A percentile compares a stretch with the other conserved stretches of the same genome.
phyloP scores from a whole-genome alignment of 2,329 filamentous ascomycete species.

The Xylariaceae sp. region DNA sequence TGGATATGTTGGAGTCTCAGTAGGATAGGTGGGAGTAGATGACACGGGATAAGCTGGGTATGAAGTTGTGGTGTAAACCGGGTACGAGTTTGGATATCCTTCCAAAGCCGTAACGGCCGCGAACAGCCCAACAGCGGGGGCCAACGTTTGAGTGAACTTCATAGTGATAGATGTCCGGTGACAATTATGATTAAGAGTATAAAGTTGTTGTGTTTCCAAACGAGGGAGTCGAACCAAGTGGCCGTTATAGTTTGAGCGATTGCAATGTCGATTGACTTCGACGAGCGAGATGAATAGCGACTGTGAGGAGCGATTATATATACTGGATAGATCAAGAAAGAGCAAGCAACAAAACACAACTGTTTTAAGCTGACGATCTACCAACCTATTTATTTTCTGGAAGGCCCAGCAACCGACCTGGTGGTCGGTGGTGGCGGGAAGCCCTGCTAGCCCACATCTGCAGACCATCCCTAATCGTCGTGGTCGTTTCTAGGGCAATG shows the following conservation, averaged over 20 bases:
- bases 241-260: conserved; percentile 18
- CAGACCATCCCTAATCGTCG: conserved; percentile 27
- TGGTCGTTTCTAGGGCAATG: conserved; percentile 31
- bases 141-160: conserved; percentile 44
- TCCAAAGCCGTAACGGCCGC: conserved; percentile 37
- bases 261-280: conserved; percentile 22
- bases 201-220: conserved; percentile 28
- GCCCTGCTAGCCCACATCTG: conserved; percentile 31
- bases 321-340: conserved; percentile 25
- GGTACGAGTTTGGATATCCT: conserved; percentile 11
- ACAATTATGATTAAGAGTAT: conserved; percentile 33
- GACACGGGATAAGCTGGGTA: neutral
- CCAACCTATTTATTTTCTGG: conserved; percentile 33
- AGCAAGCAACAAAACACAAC: conserved; percentile 23
- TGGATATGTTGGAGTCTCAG: neutral
- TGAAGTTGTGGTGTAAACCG: conserved; percentile 4
- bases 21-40: too few species aligned
- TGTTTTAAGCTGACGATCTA: conserved; percentile 19
- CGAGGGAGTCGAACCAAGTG: conserved; percentile 32
- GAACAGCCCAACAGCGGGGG: conserved; percentile 42
- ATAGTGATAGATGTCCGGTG: conserved; percentile 38
- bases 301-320: conserved; percentile 35
- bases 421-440: conserved; percentile 32
- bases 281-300: conserved; percentile 34
- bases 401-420: conserved; percentile 25